These are phyloP conservation scores for Sporisorium reilianum DNA, from an alignment of 1,284 basidiomycete genomes.

Conservation along the genomic window DNA sequence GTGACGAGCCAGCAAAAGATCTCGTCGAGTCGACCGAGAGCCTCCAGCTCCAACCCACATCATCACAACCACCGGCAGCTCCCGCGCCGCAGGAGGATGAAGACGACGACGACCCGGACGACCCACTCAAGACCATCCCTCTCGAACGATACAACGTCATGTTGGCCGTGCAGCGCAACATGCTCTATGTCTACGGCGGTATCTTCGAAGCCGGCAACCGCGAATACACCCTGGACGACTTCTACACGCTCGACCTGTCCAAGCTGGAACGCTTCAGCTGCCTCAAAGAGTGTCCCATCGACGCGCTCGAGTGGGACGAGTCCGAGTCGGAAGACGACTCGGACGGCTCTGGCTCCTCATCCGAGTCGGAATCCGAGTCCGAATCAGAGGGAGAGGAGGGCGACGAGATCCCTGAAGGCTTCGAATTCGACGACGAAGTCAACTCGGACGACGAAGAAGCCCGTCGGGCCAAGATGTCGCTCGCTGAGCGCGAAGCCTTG, in stretches of 20 bases:
- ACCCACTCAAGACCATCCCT: constrained; percentile 79
- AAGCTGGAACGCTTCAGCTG: constrained; percentile 66
- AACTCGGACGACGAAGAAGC: constrained; percentile 44
- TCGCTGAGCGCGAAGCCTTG: constrained; percentile 72
- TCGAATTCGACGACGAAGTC: constrained; percentile 44
- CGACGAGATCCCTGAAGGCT: constrained; percentile 55
- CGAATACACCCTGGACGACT: constrained; percentile 68
- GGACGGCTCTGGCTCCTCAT: constrained; percentile 33
- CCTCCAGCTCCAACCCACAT: constrained; percentile 28
- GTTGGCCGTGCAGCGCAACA: constrained; percentile 87
- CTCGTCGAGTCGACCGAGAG: constrained; percentile 28
- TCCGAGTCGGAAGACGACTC: constrained; percentile 58
- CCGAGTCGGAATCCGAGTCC: constrained; percentile 38
- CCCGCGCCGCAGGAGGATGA: constrained; percentile 64
- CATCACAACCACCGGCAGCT: constrained; percentile 7
- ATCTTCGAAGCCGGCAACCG: constrained; percentile 66
- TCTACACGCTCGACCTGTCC: constrained; percentile 66
- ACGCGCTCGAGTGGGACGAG: constrained; percentile 66
- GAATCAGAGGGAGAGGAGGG: constrained; percentile 54
- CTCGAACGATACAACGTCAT: constrained; percentile 90
- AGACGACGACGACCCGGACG: constrained; percentile 74
- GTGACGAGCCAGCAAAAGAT: constrained; percentile 40
- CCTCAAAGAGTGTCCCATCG: constrained; percentile 66
- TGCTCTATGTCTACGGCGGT: constrained; percentile 70
- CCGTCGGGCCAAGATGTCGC: constrained; percentile 32